Conservation (phyloP, 139 green algal species). For the Coccomyxa sp. region DNA sequence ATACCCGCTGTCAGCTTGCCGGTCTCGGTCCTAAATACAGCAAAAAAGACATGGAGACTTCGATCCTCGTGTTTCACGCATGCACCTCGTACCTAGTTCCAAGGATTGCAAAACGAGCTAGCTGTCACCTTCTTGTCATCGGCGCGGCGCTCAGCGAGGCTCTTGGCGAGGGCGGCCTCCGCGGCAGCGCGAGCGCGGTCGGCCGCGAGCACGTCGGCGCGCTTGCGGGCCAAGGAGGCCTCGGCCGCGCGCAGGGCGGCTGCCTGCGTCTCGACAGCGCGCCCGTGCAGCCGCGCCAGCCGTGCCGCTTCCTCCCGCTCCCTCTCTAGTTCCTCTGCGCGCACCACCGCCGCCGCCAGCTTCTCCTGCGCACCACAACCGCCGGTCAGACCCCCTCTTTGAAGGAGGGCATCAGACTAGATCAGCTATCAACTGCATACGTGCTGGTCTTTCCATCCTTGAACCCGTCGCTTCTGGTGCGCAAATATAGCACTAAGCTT, state of each 20-base stretch:
- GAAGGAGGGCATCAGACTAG: too few relatives aligned
- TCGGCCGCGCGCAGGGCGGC: neutral
- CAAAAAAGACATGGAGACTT: neutral
- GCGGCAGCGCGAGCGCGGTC: too few relatives aligned
- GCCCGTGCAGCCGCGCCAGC: neutral
- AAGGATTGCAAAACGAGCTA: neutral
- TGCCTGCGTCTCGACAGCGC: too few relatives aligned
- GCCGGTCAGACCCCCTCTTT: too few relatives aligned
- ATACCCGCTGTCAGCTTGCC: too few relatives aligned
- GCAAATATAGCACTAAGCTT: too few relatives aligned
- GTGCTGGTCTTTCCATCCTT: too few relatives aligned
- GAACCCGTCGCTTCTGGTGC: too few relatives aligned
- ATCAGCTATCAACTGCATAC: too few relatives aligned
- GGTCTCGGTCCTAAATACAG: neutral
- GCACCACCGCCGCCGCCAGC: neutral
- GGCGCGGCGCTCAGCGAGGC: neutral
- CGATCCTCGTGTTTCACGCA: neutral
- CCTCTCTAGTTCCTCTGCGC: neutral
- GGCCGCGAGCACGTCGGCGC: neutral
- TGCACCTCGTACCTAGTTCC: too few relatives aligned
- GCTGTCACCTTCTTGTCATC: neutral
- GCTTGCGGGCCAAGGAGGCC: neutral
- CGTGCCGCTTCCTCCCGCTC: neutral
- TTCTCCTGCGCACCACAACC: neutral
- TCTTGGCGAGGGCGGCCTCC: neutral